Conservation (phyloP, 352 stramenopile genomes). For the Phytophthora idaei region DNA sequence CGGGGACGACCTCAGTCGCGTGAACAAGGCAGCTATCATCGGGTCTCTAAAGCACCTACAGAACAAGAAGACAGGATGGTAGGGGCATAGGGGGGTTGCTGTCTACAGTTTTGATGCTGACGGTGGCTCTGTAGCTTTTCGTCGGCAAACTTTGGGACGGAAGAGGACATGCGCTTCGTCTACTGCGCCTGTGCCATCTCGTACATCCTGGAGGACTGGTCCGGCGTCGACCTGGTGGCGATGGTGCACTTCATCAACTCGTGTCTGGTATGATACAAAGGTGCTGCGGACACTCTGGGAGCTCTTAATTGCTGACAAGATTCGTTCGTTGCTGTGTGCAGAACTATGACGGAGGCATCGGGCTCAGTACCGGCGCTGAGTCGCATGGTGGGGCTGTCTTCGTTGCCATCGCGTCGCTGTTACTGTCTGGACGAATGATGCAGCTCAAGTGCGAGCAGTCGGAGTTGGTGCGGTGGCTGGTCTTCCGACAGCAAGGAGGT, state of each 20-base stretch:
- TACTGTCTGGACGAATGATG: conserved; percentile 68
- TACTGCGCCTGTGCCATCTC: conserved; percentile 90
- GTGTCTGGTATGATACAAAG: conserved; percentile 58
- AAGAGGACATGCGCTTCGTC: conserved; percentile 91
- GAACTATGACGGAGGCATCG: conserved; percentile 86
- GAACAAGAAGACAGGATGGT: conserved; percentile 77
- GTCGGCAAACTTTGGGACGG: conserved; percentile 67
- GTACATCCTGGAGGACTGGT: conserved; percentile 88
- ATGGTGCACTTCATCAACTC: conserved; percentile 86
- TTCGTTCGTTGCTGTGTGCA: conserved; percentile 28
- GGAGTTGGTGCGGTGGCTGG: conserved; percentile 80
- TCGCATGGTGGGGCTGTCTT: conserved; percentile 79
- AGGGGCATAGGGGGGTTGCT: not conserved
- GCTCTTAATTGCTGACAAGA: conserved; percentile 13
- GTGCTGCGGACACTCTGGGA: not conserved
- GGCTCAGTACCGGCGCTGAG: conserved; percentile 65
- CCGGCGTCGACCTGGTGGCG: conserved; percentile 61
- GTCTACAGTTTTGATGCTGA: not conserved
- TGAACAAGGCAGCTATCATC: conserved; percentile 77
- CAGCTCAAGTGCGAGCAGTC: conserved; percentile 70
- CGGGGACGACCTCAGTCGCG: conserved; percentile 77
- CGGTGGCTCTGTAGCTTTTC: conserved; percentile 58
- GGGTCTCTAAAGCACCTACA: conserved; percentile 69
- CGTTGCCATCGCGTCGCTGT: conserved; percentile 75
- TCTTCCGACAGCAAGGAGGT: conserved; percentile 82